A percentile compares a stretch with the other conserved stretches of the same genome.
Conservation (phyloP, 2,329 filamentous ascomycete species). For the Alternaria ventricosa region DNA sequence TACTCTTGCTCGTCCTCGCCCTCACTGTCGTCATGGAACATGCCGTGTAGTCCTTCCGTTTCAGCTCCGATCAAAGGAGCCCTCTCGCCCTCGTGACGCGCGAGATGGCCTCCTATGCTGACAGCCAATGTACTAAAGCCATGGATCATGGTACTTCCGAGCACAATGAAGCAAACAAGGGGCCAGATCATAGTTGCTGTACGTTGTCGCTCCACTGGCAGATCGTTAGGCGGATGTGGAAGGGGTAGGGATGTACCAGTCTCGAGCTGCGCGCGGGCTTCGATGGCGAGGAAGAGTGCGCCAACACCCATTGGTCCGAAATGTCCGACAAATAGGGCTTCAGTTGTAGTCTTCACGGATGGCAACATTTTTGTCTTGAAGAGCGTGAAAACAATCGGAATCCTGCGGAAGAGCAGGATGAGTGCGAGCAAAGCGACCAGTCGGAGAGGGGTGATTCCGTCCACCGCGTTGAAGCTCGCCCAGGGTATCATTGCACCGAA, state of each 20-base stretch:
- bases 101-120: constrained; percentile 57
- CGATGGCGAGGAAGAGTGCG: constrained; percentile 63
- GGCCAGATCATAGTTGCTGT: constrained; percentile 60
- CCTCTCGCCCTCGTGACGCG: constrained; percentile 54
- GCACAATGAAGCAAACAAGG: constrained; percentile 61
- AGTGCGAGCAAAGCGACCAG: constrained; percentile 57
- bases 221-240: constrained; percentile 50
- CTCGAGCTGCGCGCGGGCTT: constrained; percentile 61
- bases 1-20: constrained; percentile 3
- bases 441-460: constrained; percentile 50
- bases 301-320: constrained; percentile 66
- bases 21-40: constrained; percentile 55
- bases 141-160: constrained; percentile 62
- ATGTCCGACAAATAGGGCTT: constrained; percentile 63
- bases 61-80: constrained; percentile 59
- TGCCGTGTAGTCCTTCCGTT: constrained; percentile 57
- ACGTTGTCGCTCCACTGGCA: constrained; percentile 41
- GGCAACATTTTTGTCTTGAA: constrained; percentile 55
- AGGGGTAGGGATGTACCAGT: constrained; percentile 55
- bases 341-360: constrained; percentile 57
- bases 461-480: constrained; percentile 48
- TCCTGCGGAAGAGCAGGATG: constrained; percentile 60
- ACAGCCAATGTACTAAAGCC: constrained; percentile 60
- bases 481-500: constrained; percentile 64
- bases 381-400: constrained; percentile 58